A percentile compares a stretch with the other conserved stretches of the same genome.
Evolutionary conservation across 169 alveolate genomes (phyloP).

Genomic region (Miamiensis avidus): DNA sequence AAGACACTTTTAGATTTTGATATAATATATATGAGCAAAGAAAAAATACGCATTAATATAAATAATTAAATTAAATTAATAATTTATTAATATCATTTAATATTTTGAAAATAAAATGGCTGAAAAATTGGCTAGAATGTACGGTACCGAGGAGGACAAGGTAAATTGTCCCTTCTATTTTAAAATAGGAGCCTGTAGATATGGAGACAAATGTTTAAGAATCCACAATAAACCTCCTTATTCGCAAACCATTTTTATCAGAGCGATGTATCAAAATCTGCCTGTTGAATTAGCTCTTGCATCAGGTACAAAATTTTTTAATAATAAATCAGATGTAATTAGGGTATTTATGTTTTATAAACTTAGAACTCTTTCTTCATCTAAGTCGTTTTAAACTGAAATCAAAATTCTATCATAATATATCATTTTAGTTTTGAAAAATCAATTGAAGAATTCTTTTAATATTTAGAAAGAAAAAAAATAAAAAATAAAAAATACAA

Average conservation of each 20-base stretch:
- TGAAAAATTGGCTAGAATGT: slow-evolving; percentile 96
- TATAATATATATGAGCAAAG: no score
- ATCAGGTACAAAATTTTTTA: slow-evolving; percentile 47
- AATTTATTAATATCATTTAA: slow-evolving; percentile 1
- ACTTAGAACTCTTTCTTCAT: no score
- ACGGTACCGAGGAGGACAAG: slow-evolving; percentile 99
- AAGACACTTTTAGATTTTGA: no score
- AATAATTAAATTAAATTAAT: background rate
- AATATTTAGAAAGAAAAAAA: no score
- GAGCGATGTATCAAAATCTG: slow-evolving; percentile 97
- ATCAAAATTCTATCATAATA: no score
- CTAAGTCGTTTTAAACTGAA: no score
- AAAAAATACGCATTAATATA: no score
- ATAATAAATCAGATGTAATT: no score
- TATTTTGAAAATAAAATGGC: slow-evolving; percentile 89
- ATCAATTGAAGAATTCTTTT: no score
- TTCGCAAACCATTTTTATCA: slow-evolving; percentile 95
- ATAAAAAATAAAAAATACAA: no score
- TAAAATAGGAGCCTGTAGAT: slow-evolving; percentile 99
- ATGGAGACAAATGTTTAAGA: slow-evolving; percentile 99
- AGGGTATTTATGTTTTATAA: no score
- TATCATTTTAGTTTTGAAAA: no score
- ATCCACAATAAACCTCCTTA: slow-evolving; percentile 97
- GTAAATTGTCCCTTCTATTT: slow-evolving; percentile 99
- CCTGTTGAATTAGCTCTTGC: slow-evolving; percentile 99